These are phyloP conservation scores for Alternaria viburni DNA, from an alignment of 2,329 filamentous ascomycete species.

Conservation along the genomic window DNA sequence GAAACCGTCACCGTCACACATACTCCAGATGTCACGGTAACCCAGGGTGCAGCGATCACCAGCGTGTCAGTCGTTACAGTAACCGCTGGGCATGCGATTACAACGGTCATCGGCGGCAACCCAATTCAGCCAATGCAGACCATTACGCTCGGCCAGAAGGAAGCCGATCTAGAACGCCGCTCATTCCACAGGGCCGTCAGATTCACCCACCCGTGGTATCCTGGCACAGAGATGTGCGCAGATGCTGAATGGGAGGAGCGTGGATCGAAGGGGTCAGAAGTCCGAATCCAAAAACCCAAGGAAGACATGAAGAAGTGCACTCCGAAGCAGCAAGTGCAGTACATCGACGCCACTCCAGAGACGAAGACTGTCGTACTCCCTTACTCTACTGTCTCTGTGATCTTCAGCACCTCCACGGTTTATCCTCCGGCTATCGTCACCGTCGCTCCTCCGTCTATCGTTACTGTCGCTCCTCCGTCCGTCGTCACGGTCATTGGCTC, in stretches of 20 bases:
- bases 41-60: background rate
- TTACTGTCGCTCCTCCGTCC: background rate
- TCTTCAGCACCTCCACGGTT: background rate
- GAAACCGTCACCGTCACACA: conserved; percentile 4
- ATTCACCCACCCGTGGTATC: conserved; percentile 21
- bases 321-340: background rate
- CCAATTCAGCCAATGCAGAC: background rate
- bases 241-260: conserved; percentile 33
- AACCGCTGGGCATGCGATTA: background rate
- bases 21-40: background rate
- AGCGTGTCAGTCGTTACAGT: background rate
- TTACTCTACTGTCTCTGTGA: background rate
- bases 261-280: conserved; percentile 12
- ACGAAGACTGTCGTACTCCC: background rate
- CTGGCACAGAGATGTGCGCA: conserved; percentile 13
- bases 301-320: conserved; percentile 4
- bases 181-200: conserved; percentile 26
- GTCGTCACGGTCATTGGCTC: background rate
- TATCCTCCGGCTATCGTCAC: background rate
- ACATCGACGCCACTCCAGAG: conserved; percentile 8
- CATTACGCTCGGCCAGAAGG: background rate
- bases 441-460: background rate
- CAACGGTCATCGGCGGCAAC: background rate
- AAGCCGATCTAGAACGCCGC: conserved; percentile 10
- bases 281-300: conserved; percentile 20